These are phyloP conservation scores for Orobanche coerulescens DNA, from an alignment of 257 asterid species.

Conservation along the genomic window DNA sequence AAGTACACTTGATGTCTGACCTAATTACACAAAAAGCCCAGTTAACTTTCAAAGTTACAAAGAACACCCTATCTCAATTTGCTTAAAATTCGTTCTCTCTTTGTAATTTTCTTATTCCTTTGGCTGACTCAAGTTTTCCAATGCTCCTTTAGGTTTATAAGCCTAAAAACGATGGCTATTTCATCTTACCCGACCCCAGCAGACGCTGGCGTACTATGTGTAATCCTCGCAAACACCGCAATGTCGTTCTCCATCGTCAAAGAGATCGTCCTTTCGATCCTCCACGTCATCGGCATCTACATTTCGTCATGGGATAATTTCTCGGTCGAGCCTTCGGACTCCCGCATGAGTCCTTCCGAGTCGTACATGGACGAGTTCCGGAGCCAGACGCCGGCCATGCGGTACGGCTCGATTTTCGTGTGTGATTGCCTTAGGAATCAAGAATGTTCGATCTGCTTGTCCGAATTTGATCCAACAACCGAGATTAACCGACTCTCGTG, in stretches of 20 bases:
- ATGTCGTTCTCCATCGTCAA: conserved; percentile 72
- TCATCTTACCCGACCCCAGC: conserved; percentile 76
- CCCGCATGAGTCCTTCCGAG: conserved; percentile 49
- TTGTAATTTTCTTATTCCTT: conserved; percentile 9
- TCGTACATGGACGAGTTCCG: conserved; percentile 76
- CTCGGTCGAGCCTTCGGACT: conserved; percentile 37
- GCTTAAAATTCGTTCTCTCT: background rate
- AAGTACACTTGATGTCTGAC: too few species aligned
- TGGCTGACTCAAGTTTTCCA: conserved; percentile 10
- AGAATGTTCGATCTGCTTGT: conserved; percentile 76
- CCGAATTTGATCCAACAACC: conserved; percentile 53
- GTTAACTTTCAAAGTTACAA: too few species aligned
- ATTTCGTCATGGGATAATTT: conserved; percentile 65
- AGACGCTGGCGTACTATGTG: conserved; percentile 79
- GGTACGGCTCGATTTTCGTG: conserved; percentile 41
- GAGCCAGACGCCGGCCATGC: conserved; percentile 48
- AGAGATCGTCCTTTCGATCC: conserved; percentile 64
- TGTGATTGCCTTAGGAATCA: conserved; percentile 23
- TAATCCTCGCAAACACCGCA: conserved; percentile 76
- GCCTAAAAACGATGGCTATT: conserved; percentile 53
- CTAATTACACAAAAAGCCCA: too few species aligned
- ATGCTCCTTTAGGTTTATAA: conserved; percentile 24
- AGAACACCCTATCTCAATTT: too few species aligned
- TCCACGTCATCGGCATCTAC: conserved; percentile 59
- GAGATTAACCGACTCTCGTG: conserved; percentile 69